phyloP scores from a whole-genome alignment of 208 protist genomes.

The Leishmania martiniquensis region DNA sequence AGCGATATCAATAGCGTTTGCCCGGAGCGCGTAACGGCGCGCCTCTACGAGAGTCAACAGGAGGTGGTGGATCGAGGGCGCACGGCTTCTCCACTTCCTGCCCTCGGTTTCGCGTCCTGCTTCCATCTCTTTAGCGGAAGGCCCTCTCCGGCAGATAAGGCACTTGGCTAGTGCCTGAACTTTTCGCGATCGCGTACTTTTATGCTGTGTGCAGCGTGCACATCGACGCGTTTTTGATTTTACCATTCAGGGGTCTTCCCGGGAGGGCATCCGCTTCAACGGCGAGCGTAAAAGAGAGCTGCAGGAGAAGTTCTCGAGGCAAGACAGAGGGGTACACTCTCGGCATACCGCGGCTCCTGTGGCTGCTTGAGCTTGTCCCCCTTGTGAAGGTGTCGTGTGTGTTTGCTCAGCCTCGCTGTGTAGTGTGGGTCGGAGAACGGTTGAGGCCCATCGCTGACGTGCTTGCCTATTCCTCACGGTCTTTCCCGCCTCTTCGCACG shows the following conservation, averaged over 20 bases:
- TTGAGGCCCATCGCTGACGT: background rate
- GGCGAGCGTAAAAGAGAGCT: background rate
- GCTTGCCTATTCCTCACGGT: background rate
- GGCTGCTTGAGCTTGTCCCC: background rate
- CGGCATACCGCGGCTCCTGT: background rate
- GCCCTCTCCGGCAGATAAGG: background rate
- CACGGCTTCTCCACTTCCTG: rapidly evolving
- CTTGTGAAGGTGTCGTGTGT: background rate
- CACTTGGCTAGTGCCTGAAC: background rate
- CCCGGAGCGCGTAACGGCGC: background rate
- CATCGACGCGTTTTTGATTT: background rate
- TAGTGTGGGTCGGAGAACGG: background rate
- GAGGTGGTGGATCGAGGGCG: background rate
- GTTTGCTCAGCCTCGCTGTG: background rate
- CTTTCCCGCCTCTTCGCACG: background rate
- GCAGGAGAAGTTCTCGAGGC: background rate
- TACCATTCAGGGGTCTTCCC: background rate
- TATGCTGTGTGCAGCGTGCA: background rate
- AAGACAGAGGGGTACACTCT: background rate
- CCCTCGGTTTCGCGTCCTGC: background rate
- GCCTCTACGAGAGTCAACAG: background rate
- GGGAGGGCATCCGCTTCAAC: background rate
- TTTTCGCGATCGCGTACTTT: background rate
- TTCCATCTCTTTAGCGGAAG: background rate
- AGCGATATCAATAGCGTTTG: background rate